A percentile compares a stretch with the other conserved stretches of the same genome.
These are phyloP conservation scores for Coelastrella sp. DNA, from an alignment of 139 green algal genomes.

Conservation along the genomic window DNA sequence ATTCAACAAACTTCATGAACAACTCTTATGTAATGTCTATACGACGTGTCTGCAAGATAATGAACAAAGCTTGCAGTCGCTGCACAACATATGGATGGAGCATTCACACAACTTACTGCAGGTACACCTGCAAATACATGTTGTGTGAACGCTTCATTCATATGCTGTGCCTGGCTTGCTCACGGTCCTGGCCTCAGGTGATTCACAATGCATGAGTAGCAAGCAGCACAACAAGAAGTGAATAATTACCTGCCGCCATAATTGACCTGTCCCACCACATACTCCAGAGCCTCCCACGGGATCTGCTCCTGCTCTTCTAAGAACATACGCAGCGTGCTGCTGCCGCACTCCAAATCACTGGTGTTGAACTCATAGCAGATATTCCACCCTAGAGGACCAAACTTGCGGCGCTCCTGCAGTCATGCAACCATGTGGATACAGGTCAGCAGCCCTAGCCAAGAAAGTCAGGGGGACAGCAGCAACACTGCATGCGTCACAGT, in stretches of 20 bases:
- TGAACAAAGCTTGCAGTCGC: too few species aligned
- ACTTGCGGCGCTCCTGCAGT: constrained; percentile 87
- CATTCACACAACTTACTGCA: too few species aligned
- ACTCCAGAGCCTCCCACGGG: constrained; percentile 86
- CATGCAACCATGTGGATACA: background rate
- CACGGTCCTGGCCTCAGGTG: background rate
- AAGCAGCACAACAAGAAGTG: too few species aligned
- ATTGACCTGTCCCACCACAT: constrained; percentile 90
- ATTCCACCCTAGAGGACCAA: constrained; percentile 92
- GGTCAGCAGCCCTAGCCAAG: background rate
- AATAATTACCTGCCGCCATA: constrained; percentile 74
- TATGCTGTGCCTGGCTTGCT: background rate
- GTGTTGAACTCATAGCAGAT: constrained; percentile 91
- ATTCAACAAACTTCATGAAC: too few species aligned
- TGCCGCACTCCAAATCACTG: constrained; percentile 85
- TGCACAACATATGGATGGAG: too few species aligned
- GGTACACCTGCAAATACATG: too few species aligned
- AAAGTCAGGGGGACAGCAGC: background rate
- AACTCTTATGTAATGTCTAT: too few species aligned
- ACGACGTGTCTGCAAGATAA: too few species aligned
- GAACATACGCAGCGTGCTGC: constrained; percentile 82
- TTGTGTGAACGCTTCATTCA: background rate
- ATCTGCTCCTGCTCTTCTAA: constrained; percentile 69
- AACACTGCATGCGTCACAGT: background rate
- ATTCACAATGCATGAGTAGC: background rate